Percentiles rank a stretch among this genome's conserved stretches.
phyloP scores from a whole-genome alignment of 2,329 filamentous ascomycete species.

The Colletotrichum euphorbiae region DNA sequence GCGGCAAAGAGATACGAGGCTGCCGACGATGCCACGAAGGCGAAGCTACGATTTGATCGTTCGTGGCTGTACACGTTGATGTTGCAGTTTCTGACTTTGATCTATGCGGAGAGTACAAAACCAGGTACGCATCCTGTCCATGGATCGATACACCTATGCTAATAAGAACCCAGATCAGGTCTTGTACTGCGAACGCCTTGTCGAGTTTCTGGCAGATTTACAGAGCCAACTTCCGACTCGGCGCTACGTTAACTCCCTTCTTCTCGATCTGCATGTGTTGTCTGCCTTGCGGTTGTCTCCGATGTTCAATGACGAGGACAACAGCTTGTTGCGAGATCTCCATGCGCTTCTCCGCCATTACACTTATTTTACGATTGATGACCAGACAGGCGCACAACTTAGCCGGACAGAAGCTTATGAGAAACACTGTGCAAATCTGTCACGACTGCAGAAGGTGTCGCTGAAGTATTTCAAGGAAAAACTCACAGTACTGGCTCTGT shows the following conservation, averaged over 20 bases:
- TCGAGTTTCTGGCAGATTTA: slow-evolving; percentile 90
- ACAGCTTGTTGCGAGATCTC: slow-evolving; percentile 83
- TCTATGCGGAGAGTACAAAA: slow-evolving; percentile 70
- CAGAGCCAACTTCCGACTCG: slow-evolving; percentile 94
- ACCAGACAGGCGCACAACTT: slow-evolving; percentile 85
- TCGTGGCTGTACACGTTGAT: slow-evolving; percentile 92
- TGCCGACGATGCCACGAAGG: slow-evolving; percentile 82
- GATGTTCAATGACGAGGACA: slow-evolving; percentile 79
- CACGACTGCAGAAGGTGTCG: slow-evolving; percentile 81
- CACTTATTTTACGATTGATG: slow-evolving; percentile 88
- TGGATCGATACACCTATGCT: slow-evolving; percentile 40
- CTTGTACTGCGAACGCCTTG: slow-evolving; percentile 90
- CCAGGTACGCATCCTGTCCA: slow-evolving; percentile 51
- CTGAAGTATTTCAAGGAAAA: slow-evolving; percentile 90
- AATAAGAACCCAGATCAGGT: slow-evolving; percentile 66
- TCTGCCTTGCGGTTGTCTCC: slow-evolving; percentile 83
- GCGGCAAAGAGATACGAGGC: slow-evolving; percentile 87
- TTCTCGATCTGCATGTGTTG: slow-evolving; percentile 87
- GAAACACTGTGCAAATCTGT: slow-evolving; percentile 79
- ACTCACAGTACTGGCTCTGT: slow-evolving; percentile 88
- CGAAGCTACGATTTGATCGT: slow-evolving; percentile 87
- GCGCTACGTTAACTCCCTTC: slow-evolving; percentile 89
- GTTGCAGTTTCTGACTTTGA: slow-evolving; percentile 80
- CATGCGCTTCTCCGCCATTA: slow-evolving; percentile 86
- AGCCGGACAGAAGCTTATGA: slow-evolving; percentile 81